phyloP scores from a whole-genome alignment of 371 early-diverging fungal species.

The Chytridium lagenaria region DNA sequence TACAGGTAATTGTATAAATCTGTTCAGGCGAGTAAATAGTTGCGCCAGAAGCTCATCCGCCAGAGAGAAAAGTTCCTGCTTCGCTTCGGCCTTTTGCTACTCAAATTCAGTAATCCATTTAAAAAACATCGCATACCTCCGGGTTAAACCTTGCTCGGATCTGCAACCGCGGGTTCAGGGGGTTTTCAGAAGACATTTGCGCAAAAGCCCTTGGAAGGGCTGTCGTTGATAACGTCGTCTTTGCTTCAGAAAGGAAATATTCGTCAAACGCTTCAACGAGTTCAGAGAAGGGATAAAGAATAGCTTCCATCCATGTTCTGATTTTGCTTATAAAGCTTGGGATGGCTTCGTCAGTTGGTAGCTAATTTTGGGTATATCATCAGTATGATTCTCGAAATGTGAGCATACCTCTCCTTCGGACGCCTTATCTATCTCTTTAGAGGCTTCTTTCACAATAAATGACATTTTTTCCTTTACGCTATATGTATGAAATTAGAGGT shows the following conservation, averaged over 20 bases:
- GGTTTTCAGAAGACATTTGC: neutral
- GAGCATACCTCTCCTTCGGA: neutral
- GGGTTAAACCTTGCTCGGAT: neutral
- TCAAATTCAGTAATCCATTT: neutral
- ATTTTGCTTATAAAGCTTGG: neutral
- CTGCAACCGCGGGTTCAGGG: neutral
- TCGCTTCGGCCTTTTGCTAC: conserved; percentile 34
- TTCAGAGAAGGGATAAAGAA: conserved; percentile 7
- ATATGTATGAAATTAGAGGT: neutral
- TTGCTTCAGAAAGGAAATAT: conserved; percentile 10
- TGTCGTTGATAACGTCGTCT: neutral
- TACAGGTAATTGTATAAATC: conserved; percentile 39
- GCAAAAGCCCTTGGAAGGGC: neutral
- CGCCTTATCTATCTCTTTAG: conserved; percentile 21
- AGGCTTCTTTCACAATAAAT: conserved; percentile 12
- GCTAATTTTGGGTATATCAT: too few relatives aligned
- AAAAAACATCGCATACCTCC: neutral
- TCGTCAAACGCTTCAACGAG: conserved; percentile 14
- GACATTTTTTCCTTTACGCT: conserved; percentile 32
- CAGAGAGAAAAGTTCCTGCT: conserved; percentile 26
- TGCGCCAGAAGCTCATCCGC: conserved; percentile 26
- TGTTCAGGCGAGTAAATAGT: conserved; percentile 38
- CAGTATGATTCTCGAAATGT: too few relatives aligned
- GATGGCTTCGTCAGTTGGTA: neutral
- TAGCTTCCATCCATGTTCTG: neutral